phyloP scores from a whole-genome alignment of 805 yeast genomes.

The Tetrapisispora fleetii region DNA sequence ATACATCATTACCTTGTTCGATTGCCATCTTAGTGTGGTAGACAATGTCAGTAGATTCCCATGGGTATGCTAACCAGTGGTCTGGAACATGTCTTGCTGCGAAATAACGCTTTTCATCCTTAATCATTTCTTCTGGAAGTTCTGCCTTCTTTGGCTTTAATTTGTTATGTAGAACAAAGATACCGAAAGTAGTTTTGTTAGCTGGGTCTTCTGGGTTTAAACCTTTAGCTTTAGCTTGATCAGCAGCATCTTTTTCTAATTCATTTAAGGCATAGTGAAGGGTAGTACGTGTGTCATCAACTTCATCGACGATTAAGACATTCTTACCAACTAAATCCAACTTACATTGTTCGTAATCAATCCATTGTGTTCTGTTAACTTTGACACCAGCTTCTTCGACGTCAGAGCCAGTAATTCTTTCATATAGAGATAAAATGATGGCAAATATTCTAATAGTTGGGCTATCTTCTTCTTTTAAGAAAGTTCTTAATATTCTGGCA shows the following conservation, averaged over 20 bases:
- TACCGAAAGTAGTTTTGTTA: constrained; percentile 52
- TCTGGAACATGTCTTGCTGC: constrained; percentile 72
- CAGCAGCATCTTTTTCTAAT: constrained; percentile 58
- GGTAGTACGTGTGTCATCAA: constrained; percentile 80
- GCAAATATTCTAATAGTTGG: constrained; percentile 93
- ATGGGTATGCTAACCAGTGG: constrained; percentile 78
- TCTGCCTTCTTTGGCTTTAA: constrained; percentile 62
- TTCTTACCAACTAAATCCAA: constrained; percentile 57
- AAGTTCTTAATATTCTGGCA: constrained; percentile 90
- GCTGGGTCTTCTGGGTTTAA: constrained; percentile 36
- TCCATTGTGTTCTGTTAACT: constrained; percentile 77
- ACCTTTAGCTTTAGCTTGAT: constrained; percentile 46
- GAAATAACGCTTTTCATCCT: constrained; percentile 48
- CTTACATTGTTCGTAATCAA: constrained; percentile 57
- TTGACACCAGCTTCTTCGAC: constrained; percentile 53
- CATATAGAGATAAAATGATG: constrained; percentile 83
- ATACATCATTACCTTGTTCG: constrained; percentile 62
- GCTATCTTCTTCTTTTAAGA: constrained; percentile 75
- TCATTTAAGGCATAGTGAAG: constrained; percentile 71
- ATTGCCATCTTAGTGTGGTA: constrained; percentile 61
- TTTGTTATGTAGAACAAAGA: constrained; percentile 74
- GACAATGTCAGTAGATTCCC: constrained; percentile 74
- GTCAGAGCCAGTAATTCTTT: constrained; percentile 56
- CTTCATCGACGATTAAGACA: constrained; percentile 70
- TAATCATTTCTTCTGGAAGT: constrained; percentile 53